Evolutionary conservation across 495 filamentous ascomycete species (phyloP).

Genomic region (Xeromyces bisporus): DNA sequence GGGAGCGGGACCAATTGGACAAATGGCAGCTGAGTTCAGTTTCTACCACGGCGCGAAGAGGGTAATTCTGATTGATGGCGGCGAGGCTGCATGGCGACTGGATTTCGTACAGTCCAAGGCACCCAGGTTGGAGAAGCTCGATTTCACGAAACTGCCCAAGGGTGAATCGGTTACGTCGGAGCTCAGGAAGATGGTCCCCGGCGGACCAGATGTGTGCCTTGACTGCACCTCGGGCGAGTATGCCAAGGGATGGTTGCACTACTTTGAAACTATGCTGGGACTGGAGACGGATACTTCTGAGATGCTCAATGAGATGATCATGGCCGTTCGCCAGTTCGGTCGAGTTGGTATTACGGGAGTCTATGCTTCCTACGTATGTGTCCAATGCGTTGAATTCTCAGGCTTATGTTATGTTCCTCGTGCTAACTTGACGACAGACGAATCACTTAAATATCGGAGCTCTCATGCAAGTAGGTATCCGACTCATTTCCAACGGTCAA

Average conservation of each 20-base stretch:
- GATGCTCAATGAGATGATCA: constrained; percentile 78
- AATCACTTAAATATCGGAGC: constrained; percentile 75
- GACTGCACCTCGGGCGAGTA: constrained; percentile 81
- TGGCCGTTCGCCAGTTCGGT: constrained; percentile 57
- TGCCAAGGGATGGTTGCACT: constrained; percentile 66
- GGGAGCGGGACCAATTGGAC: constrained; percentile 62
- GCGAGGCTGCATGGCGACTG: constrained; percentile 42
- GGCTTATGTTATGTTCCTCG: not conserved
- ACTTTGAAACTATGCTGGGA: constrained; percentile 54
- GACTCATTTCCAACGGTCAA: constrained; percentile 70
- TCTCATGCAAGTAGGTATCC: constrained; percentile 74
- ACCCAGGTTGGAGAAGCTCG: constrained; percentile 43
- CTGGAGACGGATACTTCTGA: constrained; percentile 77
- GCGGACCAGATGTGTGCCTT: constrained; percentile 59
- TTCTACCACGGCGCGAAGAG: constrained; percentile 54
- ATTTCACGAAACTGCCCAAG: constrained; percentile 35
- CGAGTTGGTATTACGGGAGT: constrained; percentile 63
- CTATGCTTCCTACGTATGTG: constrained; percentile 63
- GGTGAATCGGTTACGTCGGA: constrained; percentile 46
- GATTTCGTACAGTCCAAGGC: constrained; percentile 46
- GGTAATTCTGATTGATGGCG: constrained; percentile 68
- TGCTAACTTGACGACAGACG: constrained; percentile 28
- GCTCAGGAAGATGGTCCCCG: constrained; percentile 55
- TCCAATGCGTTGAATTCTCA: too few species aligned
- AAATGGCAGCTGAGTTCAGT: constrained; percentile 62